Conservation (phyloP, 2,329 filamentous ascomycete genomes). For the Ophiostoma australiae region DNA sequence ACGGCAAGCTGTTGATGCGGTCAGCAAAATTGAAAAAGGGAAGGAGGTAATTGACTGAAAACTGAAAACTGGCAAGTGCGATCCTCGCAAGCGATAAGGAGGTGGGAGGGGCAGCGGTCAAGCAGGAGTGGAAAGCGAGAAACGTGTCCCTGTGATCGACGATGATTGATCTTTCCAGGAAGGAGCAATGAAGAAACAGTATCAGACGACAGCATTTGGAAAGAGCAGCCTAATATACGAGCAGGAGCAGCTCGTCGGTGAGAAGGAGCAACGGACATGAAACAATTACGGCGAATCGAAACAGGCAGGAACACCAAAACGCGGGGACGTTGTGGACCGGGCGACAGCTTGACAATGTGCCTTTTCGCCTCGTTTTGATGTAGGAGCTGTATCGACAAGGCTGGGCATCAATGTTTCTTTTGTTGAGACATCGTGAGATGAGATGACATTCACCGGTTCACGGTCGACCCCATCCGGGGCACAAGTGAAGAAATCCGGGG, state of each 20-base stretch:
- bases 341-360: background rate
- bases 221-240: background rate
- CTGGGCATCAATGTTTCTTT: background rate
- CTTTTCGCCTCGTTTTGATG: background rate
- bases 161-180: background rate
- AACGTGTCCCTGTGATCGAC: conserved; percentile 10
- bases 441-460: background rate
- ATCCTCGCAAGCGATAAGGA: conserved; percentile 4
- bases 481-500: background rate
- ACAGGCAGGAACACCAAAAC: background rate
- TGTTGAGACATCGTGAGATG: background rate
- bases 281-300: background rate
- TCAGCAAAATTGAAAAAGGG: background rate
- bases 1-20: background rate
- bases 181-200: background rate
- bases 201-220: background rate
- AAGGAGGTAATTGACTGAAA: background rate
- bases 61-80: conserved; percentile 4
- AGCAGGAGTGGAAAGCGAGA: conserved; percentile 3
- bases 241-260: background rate
- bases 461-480: background rate
- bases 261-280: background rate
- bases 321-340: background rate
- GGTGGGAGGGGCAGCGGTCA: conserved; percentile 12
- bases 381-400: background rate